Evolutionary conservation across 441 rosid genomes (phyloP).

Genomic region (Adansonia rubrostipa): DNA sequence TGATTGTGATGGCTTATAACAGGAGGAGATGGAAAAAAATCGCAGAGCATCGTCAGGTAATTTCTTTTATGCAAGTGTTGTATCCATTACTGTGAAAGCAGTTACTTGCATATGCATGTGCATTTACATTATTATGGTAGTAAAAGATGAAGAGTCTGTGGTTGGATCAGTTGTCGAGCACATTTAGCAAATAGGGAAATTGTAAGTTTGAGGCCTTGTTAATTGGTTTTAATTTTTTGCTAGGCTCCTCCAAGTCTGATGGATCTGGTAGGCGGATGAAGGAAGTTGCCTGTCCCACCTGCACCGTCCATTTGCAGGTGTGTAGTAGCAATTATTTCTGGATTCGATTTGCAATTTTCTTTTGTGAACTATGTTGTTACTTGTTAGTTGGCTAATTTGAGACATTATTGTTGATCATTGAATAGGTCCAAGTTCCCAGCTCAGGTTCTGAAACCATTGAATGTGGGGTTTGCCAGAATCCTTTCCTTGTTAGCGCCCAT

Average conservation of each 20-base stretch:
- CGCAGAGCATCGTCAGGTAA: conserved; percentile 78
- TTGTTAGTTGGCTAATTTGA: background rate
- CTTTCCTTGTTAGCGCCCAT: conserved; percentile 92
- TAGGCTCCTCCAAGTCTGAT: conserved; percentile 69
- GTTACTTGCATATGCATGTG: background rate
- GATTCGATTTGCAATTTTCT: background rate
- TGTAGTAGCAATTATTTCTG: conserved; percentile 14
- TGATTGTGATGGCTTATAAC: conserved; percentile 36
- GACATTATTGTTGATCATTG: conserved; percentile 26
- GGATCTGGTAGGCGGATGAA: conserved; percentile 83
- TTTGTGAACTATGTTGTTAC: background rate
- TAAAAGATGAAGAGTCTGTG: background rate
- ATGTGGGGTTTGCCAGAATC: conserved; percentile 97
- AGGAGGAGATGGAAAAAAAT: conserved; percentile 99
- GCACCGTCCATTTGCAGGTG: conserved; percentile 98
- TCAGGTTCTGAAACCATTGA: conserved; percentile 98
- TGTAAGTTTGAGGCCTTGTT: background rate
- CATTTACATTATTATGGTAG: background rate
- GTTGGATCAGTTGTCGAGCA: background rate
- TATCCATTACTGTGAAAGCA: background rate
- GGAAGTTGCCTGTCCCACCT: conserved; percentile 97
- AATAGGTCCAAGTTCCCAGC: conserved; percentile 94
- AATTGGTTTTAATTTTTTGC: conserved; percentile 14
- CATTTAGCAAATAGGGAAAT: background rate
- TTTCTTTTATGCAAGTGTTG: background rate